A percentile compares a stretch with the other conserved stretches of the same genome.
Conservation (phyloP, 495 filamentous ascomycete genomes). For the Ramalina intermedia region DNA sequence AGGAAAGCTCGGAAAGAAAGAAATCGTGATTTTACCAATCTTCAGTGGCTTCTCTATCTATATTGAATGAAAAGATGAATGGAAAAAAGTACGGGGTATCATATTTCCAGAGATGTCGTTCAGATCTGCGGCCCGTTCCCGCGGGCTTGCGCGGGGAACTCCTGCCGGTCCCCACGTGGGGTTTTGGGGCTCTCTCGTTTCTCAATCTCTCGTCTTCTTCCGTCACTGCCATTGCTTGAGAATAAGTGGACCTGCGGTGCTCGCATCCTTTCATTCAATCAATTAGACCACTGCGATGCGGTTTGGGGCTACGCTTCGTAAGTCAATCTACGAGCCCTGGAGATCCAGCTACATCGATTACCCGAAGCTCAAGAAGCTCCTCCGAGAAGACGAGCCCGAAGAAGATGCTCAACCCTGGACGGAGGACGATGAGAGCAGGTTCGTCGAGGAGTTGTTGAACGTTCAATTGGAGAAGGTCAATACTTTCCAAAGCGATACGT, state of each 20-base stretch:
- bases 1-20: no score
- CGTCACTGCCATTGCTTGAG: no score
- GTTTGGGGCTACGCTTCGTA: slow-evolving; percentile 76
- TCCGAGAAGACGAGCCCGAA: slow-evolving; percentile 57
- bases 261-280: not conserved
- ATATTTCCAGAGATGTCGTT: no score
- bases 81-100: no score
- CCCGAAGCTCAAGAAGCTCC: slow-evolving; percentile 70
- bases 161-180: not conserved
- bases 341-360: slow-evolving; percentile 91
- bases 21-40: not conserved
- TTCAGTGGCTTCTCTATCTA: no score
- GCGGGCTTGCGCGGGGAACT: not conserved
- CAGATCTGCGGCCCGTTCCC: not conserved
- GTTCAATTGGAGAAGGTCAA: slow-evolving; percentile 92
- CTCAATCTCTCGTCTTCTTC: no score
- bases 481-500: slow-evolving; percentile 66
- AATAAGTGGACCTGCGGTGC: no score
- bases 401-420: slow-evolving; percentile 58
- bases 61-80: no score
- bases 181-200: no score
- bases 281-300: slow-evolving; percentile 41
- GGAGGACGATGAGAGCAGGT: slow-evolving; percentile 82
- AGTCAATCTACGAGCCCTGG: slow-evolving; percentile 78
- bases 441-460: slow-evolving; percentile 90